Base-by-base conservation (phyloP, 1,284 basidiomycete genomes). In the Kwoniella shivajii region DNA sequence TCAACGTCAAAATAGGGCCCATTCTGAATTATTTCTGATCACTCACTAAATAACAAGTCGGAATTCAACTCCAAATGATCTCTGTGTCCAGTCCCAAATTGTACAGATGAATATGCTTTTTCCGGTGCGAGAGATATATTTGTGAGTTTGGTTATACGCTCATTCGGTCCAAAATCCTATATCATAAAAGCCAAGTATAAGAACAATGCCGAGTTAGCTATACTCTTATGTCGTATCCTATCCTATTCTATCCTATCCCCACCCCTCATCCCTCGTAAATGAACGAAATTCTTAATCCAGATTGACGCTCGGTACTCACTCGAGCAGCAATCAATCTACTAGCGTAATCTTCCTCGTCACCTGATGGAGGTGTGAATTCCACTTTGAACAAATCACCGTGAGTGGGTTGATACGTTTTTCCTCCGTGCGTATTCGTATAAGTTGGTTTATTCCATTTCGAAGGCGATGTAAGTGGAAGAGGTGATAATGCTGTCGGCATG, bases 1-100 rank as follows among this genome's bases (percentile, higher is more conserved):
- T 1, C 16, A 14, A n/a, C 20, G n/a, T 29, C 39, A 29, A 31
- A 20, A 34, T 16, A 16, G 6, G 22, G 36, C 37, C 6, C n/a
- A 41, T 22, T 11, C 34, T 10, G 34, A 10, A 10, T n/a, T n/a
- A 36, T 36, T 10, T 36, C 34, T 36, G 34, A 26, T 6, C 20
- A 53, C 51, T 53, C 31, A 78, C 78, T 76, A 72, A 84, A 86
- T 3, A 85, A 73, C n/a, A 88, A 76, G 65, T 87, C 85, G 50
- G 83, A 84, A 73, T 86, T 84, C 46, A 87, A 77, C 61, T 85
- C 82, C 54, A 86, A 75, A 68, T 88, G 83, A 57, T 85, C 83
- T 4, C 80, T 64, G 0, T 73, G 62, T 2, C 81, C 82, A 31
- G 77, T 79, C 0, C 78, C 79, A 56, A 68, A 73, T 59, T 78